Conservation (phyloP, 257 asterid genomes). For the Lycium barbarum region DNA sequence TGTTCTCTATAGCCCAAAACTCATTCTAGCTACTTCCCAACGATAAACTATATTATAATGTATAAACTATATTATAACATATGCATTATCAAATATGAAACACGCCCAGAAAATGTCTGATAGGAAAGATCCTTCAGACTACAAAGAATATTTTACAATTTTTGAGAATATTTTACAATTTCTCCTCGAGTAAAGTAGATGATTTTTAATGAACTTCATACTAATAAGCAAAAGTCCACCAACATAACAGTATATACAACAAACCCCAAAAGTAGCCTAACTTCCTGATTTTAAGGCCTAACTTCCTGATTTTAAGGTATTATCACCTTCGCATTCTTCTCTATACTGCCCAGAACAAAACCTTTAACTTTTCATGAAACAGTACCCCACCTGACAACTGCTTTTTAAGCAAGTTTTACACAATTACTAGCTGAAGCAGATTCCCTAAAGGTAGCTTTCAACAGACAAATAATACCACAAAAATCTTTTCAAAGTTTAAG, state of each 20-base stretch:
- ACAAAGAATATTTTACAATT: neutral
- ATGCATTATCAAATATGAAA: neutral
- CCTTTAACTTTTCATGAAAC: too few species aligned
- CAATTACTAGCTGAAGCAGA: too few species aligned
- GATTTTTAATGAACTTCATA: neutral
- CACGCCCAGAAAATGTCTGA: neutral
- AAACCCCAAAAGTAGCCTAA: neutral
- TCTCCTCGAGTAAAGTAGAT: conserved; percentile 17
- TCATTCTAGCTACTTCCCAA: neutral
- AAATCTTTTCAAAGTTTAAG: neutral
- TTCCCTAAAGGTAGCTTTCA: too few species aligned
- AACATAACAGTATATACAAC: neutral
- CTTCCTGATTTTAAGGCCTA: neutral
- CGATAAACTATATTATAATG: neutral
- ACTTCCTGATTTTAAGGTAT: too few species aligned
- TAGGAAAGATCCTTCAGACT: neutral
- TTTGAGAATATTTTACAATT: neutral
- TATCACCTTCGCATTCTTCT: too few species aligned
- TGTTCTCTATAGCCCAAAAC: neutral
- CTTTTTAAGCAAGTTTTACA: too few species aligned
- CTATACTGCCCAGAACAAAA: too few species aligned
- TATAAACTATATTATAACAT: neutral
- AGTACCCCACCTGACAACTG: too few species aligned
- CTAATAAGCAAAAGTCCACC: neutral
- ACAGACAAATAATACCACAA: too few species aligned